Evolutionary conservation across 495 filamentous ascomycete species (phyloP), one percentile per base, ranked within the genome.

Genomic region (Daldinia loculata): DNA sequence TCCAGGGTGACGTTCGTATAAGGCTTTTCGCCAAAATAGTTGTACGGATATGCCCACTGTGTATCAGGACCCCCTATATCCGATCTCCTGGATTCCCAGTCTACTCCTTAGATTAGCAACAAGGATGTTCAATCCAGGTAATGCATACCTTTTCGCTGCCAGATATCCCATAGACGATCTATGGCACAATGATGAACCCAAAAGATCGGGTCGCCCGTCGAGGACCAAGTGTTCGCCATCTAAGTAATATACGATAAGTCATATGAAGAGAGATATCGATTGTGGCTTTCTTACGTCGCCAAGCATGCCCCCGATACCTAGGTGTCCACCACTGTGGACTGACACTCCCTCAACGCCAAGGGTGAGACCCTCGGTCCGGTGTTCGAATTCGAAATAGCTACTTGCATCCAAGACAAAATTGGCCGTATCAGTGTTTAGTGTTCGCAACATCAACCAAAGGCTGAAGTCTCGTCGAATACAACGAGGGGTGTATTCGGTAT

Each of bases 161-260:
- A 89, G 6, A 69, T 43, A 69, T 78, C 75, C 84, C 86, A 89
- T 19, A 87, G 22, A 4, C 80, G 80, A 72, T 88, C 86, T 32
- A 89, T 69, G 67, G 83, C 80, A 4, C 75, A 77, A 64, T 88
- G 85, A 64, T 87, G 84, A 32, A 88, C 70, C 67, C 78, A 85
- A 61, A 89, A 89, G 0, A 84, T 69, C 4, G 85, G 85, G 56
- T 89, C 86, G n/a, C 61, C 69, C 0, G 71, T 76, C 19, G 75
- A 77, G 1, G 70, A 73, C 63, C 74, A 78, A 48, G 70, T 71
- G 55, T 76, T 75, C 14, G 65, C 38, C 56, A 76, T 76, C 65
- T 72, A 22, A n/a, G 29, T 19, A 43, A 15, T 12, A 15, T 38
- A 39, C 5, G 2, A 48, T 71, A 24, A 71, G 68, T 45, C 6